Percentiles rank a stretch among this genome's conserved stretches.
phyloP scores from a whole-genome alignment of 2,329 filamentous ascomycete species.

The Sclerotinia glacialis region DNA sequence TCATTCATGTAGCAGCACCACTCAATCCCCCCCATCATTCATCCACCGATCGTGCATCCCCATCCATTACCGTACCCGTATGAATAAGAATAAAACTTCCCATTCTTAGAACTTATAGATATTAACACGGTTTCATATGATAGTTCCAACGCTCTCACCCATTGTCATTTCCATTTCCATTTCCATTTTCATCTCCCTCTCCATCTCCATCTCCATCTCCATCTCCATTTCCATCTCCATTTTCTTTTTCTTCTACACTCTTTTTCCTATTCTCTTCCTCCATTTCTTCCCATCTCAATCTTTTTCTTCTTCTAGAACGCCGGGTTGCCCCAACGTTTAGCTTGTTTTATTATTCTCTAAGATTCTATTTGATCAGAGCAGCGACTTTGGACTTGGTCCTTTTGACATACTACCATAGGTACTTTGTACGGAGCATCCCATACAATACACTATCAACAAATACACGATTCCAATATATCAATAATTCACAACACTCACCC shows the following conservation, averaged over 20 bases:
- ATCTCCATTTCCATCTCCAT: background rate
- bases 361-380: background rate
- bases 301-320: slow-evolving; percentile 1
- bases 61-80: background rate
- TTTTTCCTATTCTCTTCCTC: background rate
- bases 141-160: background rate
- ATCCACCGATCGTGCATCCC: too few species aligned
- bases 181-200: background rate
- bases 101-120: too few species aligned
- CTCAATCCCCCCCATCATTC: too few species aligned
- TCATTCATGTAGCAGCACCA: too few species aligned
- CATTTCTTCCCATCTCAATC: background rate
- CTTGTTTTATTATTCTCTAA: slow-evolving; percentile 12
- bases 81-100: too few species aligned
- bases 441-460: background rate
- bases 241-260: background rate
- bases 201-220: background rate
- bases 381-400: background rate
- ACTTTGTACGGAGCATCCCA: slow-evolving; percentile 2
- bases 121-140: slow-evolving; percentile 23
- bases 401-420: background rate
- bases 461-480: background rate
- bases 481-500: background rate
- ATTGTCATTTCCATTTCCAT: background rate
- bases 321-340: slow-evolving; percentile 2